Evolutionary conservation across 371 early-diverging fungal species (phyloP), one percentile per base, ranked within the genome.

Genomic region (Mucor plumbeus): DNA sequence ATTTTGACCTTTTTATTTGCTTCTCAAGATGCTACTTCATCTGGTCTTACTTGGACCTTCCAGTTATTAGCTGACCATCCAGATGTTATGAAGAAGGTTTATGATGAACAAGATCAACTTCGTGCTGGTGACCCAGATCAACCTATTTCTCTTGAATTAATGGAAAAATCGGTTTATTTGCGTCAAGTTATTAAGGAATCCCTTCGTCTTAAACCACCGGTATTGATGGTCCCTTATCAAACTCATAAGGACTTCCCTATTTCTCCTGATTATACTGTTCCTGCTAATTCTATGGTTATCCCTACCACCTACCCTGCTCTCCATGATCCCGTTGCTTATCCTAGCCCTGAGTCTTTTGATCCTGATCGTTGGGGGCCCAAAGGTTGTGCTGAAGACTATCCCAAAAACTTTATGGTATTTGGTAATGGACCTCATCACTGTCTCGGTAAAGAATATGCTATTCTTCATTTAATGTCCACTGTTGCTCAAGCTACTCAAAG

Each of bases 321-420:
- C 10, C 81, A 80, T 57, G 81, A 77, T 43, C 76, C 81, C 8
- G 68, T 71, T 26, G 78, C 73, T 3, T 80, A 80, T 59, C 78
- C 78, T 6, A 77, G 75, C 54, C 81, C 78, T 31, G 81, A 80
- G 31, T 62, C 60, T 36, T 80, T 80, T 59, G 68, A 80, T 60
- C 78, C 78, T 54, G 81, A 77, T 48, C 69, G 81, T 36, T 80
- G 77, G 76, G 81, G 78, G 13, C 78, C 81, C 47, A 56, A 75
- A 3, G 81, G 78, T 34, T 54, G 55, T 26, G 78, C 81, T 26
- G 74, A 75, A 60, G 70, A 75, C 19, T 64, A 41, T 11, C 78
- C 81, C 40, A 80, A 80, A 69, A 80, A 77, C 64, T 80, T 74
- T 36, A 77, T 80, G 77, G 81, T 80, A 33, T 80, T 80, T 64